Conservation (phyloP, 2,329 filamentous ascomycete species). For the Colletotrichum sansevieriae region DNA sequence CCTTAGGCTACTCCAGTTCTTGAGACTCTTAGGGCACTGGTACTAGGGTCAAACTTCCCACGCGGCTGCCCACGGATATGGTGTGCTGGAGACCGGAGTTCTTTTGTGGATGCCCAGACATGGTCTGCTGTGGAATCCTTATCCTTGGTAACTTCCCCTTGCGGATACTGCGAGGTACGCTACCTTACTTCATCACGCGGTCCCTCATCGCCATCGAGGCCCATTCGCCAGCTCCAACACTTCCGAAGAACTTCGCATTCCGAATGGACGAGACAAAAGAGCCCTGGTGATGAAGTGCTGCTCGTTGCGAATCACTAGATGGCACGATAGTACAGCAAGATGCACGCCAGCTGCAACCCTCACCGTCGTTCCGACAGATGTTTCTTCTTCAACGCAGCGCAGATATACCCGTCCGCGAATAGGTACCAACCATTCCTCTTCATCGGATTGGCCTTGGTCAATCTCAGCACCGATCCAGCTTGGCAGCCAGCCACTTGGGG, state of each 20-base stretch:
- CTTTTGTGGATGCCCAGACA: conserved; percentile 26
- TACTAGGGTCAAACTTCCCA: conserved; percentile 3
- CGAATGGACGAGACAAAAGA: neutral
- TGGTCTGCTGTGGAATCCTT: conserved; percentile 7
- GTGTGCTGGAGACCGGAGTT: conserved; percentile 19
- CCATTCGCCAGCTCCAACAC: conserved; percentile 8
- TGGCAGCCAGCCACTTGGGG: neutral
- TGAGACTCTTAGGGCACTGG: conserved; percentile 15
- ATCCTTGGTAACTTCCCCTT: conserved; percentile 27
- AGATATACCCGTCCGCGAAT: no score
- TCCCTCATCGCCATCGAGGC: conserved; percentile 3
- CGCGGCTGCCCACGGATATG: neutral
- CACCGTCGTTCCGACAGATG: neutral
- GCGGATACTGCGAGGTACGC: no score
- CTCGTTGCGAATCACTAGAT: neutral
- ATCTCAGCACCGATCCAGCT: neutral
- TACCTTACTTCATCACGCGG: neutral
- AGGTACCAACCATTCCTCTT: neutral
- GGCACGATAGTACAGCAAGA: neutral
- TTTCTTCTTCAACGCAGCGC: neutral
- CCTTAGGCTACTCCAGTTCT: conserved; percentile 2
- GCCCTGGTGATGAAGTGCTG: conserved; percentile 14
- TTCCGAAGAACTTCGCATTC: conserved; percentile 13
- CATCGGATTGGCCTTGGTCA: neutral
- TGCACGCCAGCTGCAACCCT: neutral